Conservation (phyloP, 2,329 filamentous ascomycete genomes). For the Colletotrichum spaethianum region DNA sequence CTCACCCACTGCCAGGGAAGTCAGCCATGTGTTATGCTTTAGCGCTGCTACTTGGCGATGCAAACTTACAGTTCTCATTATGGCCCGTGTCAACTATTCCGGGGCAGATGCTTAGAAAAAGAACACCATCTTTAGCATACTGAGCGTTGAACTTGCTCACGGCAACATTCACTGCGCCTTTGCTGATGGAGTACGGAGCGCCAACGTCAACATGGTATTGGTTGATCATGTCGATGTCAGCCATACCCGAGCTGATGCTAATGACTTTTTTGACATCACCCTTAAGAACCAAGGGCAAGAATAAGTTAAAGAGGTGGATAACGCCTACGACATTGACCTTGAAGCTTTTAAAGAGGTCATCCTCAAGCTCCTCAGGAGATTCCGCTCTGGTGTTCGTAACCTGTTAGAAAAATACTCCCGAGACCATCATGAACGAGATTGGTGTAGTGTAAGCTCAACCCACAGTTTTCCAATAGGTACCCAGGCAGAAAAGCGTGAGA, state of each 20-base stretch:
- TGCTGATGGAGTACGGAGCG: constrained; percentile 62
- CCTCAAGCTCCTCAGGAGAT: constrained; percentile 15
- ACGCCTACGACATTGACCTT: constrained; percentile 66
- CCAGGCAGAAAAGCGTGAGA: neutral
- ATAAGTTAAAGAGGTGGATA: constrained; percentile 66
- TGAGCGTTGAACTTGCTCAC: constrained; percentile 67
- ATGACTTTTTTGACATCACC: constrained; percentile 69
- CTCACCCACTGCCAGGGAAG: neutral
- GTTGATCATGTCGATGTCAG: constrained; percentile 61
- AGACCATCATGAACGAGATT: neutral
- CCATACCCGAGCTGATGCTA: constrained; percentile 62
- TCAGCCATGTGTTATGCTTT: neutral
- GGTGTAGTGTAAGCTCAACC: neutral
- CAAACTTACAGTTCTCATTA: constrained; percentile 44
- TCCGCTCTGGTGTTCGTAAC: neutral
- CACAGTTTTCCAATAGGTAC: neutral
- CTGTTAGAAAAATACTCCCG: neutral
- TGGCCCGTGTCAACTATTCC: constrained; percentile 64
- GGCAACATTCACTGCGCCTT: constrained; percentile 66
- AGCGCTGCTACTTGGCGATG: too few relatives aligned
- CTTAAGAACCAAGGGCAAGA: constrained; percentile 66
- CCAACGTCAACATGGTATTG: constrained; percentile 52
- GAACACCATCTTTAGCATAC: constrained; percentile 63
- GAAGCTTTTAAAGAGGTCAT: constrained; percentile 45
- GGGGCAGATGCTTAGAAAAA: constrained; percentile 67